Conservation (phyloP, 148 eudicot genomes). For the Rheum nobile region DNA sequence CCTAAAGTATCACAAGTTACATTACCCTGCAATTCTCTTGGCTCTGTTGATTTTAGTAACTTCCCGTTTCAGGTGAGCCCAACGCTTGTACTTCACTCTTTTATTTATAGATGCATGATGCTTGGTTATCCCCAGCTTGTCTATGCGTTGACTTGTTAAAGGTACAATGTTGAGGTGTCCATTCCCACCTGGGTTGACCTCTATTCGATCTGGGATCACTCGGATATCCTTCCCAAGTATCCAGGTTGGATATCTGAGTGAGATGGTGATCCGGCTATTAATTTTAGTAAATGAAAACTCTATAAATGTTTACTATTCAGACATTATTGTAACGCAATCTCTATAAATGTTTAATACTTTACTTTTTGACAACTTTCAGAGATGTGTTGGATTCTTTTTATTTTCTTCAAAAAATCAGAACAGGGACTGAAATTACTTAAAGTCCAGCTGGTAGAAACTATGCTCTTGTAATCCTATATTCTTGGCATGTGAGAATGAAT, state of each 20-base stretch:
- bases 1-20: constrained; percentile 75
- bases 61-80: constrained; percentile 76
- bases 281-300: not conserved
- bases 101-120: not conserved
- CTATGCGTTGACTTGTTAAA: not conserved
- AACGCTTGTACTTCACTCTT: not conserved
- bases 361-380: too few relatives aligned
- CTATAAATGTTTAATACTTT: not conserved
- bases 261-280: not conserved
- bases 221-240: not conserved
- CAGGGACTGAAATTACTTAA: not conserved
- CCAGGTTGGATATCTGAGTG: not conserved
- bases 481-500: not conserved
- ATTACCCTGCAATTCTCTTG: constrained; percentile 85
- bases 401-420: too few relatives aligned
- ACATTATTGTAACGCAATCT: not conserved
- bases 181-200: not conserved
- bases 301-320: not conserved
- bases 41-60: constrained; percentile 79
- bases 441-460: not conserved
- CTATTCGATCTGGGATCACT: not conserved
- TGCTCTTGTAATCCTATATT: not conserved
- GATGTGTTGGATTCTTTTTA: not conserved
- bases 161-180: not conserved
- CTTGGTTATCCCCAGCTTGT: not conserved